Conservation (phyloP, 2,329 filamentous ascomycete genomes). For the Escovopsis sp. region DNA sequence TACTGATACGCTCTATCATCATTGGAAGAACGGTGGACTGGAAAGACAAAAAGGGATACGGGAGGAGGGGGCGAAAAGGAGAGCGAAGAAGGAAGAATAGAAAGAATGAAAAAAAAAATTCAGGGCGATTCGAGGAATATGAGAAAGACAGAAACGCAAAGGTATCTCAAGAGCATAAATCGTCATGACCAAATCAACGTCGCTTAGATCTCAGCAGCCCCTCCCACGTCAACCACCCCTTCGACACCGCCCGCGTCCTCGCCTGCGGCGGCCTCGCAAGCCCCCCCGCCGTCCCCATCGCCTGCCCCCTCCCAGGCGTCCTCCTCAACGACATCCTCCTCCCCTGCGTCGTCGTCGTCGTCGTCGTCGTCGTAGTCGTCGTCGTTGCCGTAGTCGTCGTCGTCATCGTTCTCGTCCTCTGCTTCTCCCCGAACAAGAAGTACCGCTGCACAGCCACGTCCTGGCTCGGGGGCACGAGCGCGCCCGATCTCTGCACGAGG, state of each 20-base stretch:
- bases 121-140: neutral
- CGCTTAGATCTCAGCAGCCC: slow-evolving; percentile 12
- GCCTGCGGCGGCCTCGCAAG: slow-evolving; percentile 7
- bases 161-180: neutral
- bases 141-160: neutral
- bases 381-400: slow-evolving; percentile 5
- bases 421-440: slow-evolving; percentile 7
- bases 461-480: slow-evolving; percentile 24
- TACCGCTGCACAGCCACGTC: slow-evolving; percentile 18
- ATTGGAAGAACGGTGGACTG: no score
- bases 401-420: neutral
- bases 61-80: no score
- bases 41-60: no score
- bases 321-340: no score
- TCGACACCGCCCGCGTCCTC: slow-evolving; percentile 4
- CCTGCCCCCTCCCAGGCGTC: slow-evolving; percentile 1
- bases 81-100: neutral
- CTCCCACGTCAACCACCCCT: slow-evolving; percentile 9
- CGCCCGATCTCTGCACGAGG: slow-evolving; percentile 13
- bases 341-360: no score
- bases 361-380: no score
- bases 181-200: slow-evolving; percentile 5
- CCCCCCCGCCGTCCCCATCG: slow-evolving; percentile 11
- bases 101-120: neutral
- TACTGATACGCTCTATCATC: no score